phyloP scores from a whole-genome alignment of 2,329 filamentous ascomycete genomes.

The Xylaria sp. region DNA sequence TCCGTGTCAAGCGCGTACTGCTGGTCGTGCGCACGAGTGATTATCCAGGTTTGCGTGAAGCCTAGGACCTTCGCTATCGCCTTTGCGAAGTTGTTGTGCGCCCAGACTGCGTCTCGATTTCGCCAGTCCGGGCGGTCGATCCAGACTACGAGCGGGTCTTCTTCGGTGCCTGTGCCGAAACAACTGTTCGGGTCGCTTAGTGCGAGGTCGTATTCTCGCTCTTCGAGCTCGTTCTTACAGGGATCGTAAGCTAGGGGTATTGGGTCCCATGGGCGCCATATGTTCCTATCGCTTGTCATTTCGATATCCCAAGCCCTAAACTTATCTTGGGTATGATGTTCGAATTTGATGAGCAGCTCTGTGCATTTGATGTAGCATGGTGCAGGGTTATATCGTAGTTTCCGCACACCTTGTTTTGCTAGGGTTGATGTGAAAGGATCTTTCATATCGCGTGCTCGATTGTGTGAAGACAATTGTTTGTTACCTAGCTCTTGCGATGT shows the following conservation, averaged over 20 bases:
- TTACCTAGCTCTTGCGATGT: not conserved
- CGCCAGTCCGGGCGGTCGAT: not conserved
- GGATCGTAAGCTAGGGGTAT: conserved; percentile 31
- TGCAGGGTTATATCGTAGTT: not conserved
- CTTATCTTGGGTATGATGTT: not conserved
- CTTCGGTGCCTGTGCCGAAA: conserved; percentile 26
- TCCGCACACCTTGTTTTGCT: no score
- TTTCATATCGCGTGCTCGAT: not conserved
- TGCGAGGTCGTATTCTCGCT: conserved; percentile 27
- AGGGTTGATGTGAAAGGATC: not conserved
- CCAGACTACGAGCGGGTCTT: conserved; percentile 35
- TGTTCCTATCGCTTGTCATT: conserved; percentile 6
- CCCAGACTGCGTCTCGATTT: conserved; percentile 27
- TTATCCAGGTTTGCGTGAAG: conserved; percentile 34
- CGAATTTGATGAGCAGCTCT: not conserved
- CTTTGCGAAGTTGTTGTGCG: conserved; percentile 38
- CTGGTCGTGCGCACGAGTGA: conserved; percentile 13
- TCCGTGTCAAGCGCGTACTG: conserved; percentile 21
- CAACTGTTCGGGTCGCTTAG: conserved; percentile 30
- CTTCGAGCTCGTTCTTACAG: conserved; percentile 28
- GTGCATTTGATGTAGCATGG: not conserved
- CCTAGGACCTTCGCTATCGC: conserved; percentile 34
- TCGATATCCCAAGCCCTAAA: not conserved
- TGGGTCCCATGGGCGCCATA: conserved; percentile 23
- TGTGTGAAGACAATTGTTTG: conserved; percentile 8